These are phyloP conservation scores for Aspergillus sp. DNA, from an alignment of 2,329 filamentous ascomycete genomes.

Conservation along the genomic window DNA sequence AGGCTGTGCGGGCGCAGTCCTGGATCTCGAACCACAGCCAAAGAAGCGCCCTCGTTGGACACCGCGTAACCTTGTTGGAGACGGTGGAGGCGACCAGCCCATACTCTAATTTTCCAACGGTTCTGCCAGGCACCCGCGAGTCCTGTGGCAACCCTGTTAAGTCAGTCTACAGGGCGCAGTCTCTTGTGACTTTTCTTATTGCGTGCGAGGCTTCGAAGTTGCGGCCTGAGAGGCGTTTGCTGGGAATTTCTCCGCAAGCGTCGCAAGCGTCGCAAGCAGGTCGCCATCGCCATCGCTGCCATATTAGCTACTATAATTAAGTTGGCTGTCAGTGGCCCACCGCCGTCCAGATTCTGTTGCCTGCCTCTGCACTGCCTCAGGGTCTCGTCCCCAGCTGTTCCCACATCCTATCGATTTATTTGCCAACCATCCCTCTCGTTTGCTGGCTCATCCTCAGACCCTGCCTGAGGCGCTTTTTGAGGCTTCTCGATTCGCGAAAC, in stretches of 20 bases:
- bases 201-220: background rate
- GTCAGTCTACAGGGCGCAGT: too few relatives aligned
- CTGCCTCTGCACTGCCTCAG: slow-evolving; percentile 8
- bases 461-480: background rate
- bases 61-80: background rate
- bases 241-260: background rate
- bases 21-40: background rate
- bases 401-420: background rate
- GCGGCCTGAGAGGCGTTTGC: background rate
- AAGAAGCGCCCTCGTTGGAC: background rate
- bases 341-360: background rate
- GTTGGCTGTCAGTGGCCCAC: background rate
- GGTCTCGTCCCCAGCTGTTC: background rate
- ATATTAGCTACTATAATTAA: slow-evolving; percentile 3
- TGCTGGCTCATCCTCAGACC: background rate
- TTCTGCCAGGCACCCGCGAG: background rate
- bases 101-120: background rate
- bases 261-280: background rate
- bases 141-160: too few relatives aligned
- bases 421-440: background rate
- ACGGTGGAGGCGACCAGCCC: background rate
- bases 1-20: background rate
- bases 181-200: too few relatives aligned
- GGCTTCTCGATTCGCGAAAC: background rate
- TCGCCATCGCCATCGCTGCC: too few relatives aligned